These are phyloP conservation scores for Allomyces javanicus DNA, from an alignment of 192 early-diverging fungal species.

Conservation along the genomic window DNA sequence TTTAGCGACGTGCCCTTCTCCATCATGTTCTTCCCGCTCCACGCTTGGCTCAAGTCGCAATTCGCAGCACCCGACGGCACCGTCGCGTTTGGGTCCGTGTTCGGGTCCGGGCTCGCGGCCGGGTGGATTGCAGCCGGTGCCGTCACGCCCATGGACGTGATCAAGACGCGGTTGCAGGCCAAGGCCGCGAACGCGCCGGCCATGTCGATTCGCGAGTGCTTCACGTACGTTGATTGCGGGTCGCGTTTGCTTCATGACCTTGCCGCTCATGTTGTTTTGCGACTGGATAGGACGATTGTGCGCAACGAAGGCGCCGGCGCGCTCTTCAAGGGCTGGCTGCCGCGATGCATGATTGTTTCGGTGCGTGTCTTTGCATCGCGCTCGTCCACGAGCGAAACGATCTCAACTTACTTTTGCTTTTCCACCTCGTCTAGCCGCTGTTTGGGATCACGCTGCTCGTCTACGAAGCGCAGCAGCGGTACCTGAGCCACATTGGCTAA, in stretches of 20 bases:
- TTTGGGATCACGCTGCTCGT: slow-evolving; percentile 26
- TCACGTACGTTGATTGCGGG: slow-evolving; percentile 10
- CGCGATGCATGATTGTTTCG: slow-evolving; percentile 27
- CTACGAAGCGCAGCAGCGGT: slow-evolving; percentile 45
- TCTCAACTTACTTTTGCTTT: no score
- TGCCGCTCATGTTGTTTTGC: no score
- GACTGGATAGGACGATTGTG: slow-evolving; percentile 12
- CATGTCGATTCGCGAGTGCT: slow-evolving; percentile 21
- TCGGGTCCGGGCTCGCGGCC: slow-evolving; percentile 26
- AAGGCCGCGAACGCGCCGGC: slow-evolving; percentile 11
- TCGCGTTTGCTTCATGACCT: no score
- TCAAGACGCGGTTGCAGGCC: slow-evolving; percentile 32
- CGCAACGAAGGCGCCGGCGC: slow-evolving; percentile 22
- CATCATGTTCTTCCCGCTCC: slow-evolving; percentile 28
- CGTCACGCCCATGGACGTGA: slow-evolving; percentile 21
- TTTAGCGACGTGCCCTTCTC: slow-evolving; percentile 30
- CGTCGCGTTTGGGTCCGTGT: slow-evolving; percentile 26
- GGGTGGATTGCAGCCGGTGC: slow-evolving; percentile 22
- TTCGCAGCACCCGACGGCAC: slow-evolving; percentile 14
- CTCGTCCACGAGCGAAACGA: no score
- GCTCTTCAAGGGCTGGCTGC: slow-evolving; percentile 35
- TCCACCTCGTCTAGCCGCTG: slow-evolving; percentile 5
- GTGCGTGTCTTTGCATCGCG: slow-evolving; percentile 33
- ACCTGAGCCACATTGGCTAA: slow-evolving; percentile 3
- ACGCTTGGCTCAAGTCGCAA: slow-evolving; percentile 18